A percentile compares a stretch with the other conserved stretches of the same genome.
These are phyloP conservation scores for Maudiozyma barnettii DNA, from an alignment of 805 yeast species.

Conservation along the genomic window DNA sequence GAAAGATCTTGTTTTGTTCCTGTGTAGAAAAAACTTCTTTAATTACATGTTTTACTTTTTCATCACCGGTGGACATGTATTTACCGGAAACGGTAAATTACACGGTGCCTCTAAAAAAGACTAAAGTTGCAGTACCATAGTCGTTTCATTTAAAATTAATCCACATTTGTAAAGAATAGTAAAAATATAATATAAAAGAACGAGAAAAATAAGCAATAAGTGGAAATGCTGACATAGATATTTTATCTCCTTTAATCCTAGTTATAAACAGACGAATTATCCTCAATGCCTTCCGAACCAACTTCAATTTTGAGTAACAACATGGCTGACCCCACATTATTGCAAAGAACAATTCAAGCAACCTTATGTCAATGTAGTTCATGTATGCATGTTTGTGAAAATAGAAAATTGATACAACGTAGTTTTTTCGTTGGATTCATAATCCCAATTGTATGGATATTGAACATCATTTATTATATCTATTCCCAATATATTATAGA, in stretches of 20 bases:
- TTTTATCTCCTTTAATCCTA: neutral
- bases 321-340: too few species aligned
- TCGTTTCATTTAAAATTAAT: neutral
- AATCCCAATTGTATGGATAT: slow-evolving; percentile 18
- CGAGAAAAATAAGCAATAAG: too few species aligned
- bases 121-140: neutral
- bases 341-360: too few species aligned
- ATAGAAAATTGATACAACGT: neutral
- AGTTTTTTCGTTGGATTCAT: slow-evolving; percentile 18
- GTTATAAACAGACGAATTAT: neutral
- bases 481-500: slow-evolving; percentile 15
- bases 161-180: neutral
- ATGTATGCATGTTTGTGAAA: neutral
- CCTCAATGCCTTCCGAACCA: neutral
- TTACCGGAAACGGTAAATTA: slow-evolving; percentile 4
- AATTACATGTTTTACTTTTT: neutral
- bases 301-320: too few species aligned
- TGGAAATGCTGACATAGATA: too few species aligned
- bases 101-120: slow-evolving; percentile 1
- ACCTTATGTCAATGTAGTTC: neutral
- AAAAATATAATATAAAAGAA: neutral
- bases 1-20: too few species aligned
- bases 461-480: slow-evolving; percentile 10
- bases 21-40: neutral
- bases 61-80: neutral